Conservation (phyloP, 176 grass and related monocot species). For the Zizania latifolia region DNA sequence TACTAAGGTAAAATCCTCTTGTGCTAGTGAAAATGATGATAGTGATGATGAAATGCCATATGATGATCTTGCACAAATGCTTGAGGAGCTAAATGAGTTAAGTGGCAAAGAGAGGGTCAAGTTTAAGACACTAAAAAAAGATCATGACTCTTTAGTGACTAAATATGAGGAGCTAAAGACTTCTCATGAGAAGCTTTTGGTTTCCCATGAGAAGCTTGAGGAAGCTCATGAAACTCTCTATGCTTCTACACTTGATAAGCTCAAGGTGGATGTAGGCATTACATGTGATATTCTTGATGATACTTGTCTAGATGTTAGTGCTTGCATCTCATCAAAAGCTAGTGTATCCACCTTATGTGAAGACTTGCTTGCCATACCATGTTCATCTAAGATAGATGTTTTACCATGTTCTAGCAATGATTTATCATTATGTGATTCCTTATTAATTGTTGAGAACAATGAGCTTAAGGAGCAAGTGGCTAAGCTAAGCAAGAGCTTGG, state of each 20-base stretch:
- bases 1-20: too few relatives aligned
- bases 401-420: too few relatives aligned
- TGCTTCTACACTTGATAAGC: fast-evolving
- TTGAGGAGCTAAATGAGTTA: not conserved
- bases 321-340: too few relatives aligned
- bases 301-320: too few relatives aligned
- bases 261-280: not conserved
- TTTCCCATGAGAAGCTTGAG: not conserved
- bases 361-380: too few relatives aligned
- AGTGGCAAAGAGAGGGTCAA: not conserved
- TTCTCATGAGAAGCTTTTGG: not conserved
- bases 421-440: too few relatives aligned
- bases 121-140: not conserved
- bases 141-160: not conserved
- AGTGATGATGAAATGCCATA: not conserved
- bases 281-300: not conserved
- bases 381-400: too few relatives aligned
- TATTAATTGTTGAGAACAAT: too few relatives aligned
- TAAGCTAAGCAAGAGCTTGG: too few relatives aligned
- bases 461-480: too few relatives aligned
- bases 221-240: not conserved
- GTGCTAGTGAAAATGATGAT: too few relatives aligned
- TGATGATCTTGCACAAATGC: not conserved
- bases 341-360: too few relatives aligned
- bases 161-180: not conserved